These are phyloP conservation scores for Cyathus striatus DNA, from an alignment of 768 basidiomycete species.

Conservation along the genomic window DNA sequence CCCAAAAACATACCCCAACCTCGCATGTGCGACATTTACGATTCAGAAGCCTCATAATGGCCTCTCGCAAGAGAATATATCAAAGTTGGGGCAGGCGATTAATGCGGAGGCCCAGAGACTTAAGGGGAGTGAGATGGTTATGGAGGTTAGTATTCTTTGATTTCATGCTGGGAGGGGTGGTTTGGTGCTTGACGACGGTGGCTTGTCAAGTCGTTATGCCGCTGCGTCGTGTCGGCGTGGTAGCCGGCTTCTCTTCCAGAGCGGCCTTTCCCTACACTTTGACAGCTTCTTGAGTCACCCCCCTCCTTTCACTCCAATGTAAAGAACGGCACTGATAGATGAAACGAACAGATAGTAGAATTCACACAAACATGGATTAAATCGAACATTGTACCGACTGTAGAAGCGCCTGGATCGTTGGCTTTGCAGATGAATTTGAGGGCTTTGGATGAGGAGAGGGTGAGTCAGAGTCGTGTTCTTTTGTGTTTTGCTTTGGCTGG, in stretches of 20 bases:
- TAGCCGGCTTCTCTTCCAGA: no score
- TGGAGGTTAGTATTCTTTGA: constrained; percentile 63
- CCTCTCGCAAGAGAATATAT: constrained; percentile 50
- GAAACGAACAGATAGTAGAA: constrained; percentile 49
- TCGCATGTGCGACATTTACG: constrained; percentile 63
- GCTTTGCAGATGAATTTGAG: constrained; percentile 76
- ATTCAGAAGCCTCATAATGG: constrained; percentile 65
- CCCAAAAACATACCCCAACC: constrained; percentile 77
- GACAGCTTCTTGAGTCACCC: constrained; percentile 2
- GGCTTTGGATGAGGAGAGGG: constrained; percentile 65
- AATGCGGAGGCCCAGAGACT: constrained; percentile 61
- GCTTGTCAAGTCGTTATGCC: no score
- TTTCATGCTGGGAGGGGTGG: no score
- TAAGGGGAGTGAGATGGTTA: constrained; percentile 73
- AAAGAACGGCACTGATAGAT: not conserved
- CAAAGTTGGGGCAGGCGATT: constrained; percentile 52
- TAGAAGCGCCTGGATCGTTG: constrained; percentile 63
- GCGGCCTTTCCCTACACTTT: no score
- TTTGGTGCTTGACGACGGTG: no score
- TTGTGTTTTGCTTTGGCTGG: not conserved
- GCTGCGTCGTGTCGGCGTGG: no score
- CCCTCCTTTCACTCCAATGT: no score
- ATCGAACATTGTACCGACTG: constrained; percentile 47
- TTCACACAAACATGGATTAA: constrained; percentile 71
- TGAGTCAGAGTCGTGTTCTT: constrained; percentile 23